Percentiles rank a stretch among this genome's conserved stretches.
Evolutionary conservation across 169 alveolate species (phyloP).

Genomic region (Eimeria maxima): DNA sequence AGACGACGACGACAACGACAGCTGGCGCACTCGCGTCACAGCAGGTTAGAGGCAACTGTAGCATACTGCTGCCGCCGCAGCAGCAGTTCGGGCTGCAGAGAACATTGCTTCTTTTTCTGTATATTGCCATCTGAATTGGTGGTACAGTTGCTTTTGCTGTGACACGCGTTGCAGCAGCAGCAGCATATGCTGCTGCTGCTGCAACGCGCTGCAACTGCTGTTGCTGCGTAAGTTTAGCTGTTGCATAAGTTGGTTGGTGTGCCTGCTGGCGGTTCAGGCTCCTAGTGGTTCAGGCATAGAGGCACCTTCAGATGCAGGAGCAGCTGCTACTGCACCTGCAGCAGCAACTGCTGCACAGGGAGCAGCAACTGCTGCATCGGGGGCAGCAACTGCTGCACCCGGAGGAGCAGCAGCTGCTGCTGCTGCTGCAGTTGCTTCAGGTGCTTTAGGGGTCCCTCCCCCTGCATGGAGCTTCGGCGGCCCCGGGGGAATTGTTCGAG

Average conservation of each 20-base stretch:
- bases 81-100: not conserved
- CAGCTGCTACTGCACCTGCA: constrained; percentile 37
- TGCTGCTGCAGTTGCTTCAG: not conserved
- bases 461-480: constrained; percentile 7
- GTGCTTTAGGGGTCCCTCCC: not conserved
- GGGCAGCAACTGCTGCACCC: constrained; percentile 9
- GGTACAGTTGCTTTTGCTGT: no score
- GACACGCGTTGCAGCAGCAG: no score
- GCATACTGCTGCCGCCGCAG: constrained; percentile 4
- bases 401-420: constrained; percentile 62
- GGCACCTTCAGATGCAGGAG: not conserved
- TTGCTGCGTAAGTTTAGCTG: not conserved
- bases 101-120: not conserved
- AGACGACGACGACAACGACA: not conserved
- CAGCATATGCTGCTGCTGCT: not conserved
- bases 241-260: not conserved
- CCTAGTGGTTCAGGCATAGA: constrained; percentile 10
- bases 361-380: not conserved
- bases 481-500: constrained; percentile 12
- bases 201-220: not conserved
- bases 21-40: not conserved
- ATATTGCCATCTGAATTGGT: not conserved
- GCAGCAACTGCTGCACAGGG: constrained; percentile 35
- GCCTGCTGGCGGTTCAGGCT: not conserved
- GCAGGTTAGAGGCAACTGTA: constrained; percentile 28